A percentile compares a stretch with the other conserved stretches of the same genome.
Evolutionary conservation across 495 filamentous ascomycete species (phyloP).

Genomic region (Venustampulla echinocandica): DNA sequence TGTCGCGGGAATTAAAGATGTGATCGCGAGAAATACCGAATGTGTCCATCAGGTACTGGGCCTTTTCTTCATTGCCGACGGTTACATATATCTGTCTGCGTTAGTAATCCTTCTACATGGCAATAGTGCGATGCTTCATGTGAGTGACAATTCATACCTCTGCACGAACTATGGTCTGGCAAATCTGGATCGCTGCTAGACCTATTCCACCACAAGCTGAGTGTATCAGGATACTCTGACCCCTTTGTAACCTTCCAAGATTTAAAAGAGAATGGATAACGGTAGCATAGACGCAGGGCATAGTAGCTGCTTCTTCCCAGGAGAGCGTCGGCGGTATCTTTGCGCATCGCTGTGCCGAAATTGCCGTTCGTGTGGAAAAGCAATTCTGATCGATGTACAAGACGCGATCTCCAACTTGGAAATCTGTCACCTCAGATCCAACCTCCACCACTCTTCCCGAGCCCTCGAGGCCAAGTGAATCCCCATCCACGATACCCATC

Average conservation of each 20-base stretch:
- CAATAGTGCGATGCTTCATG: not conserved
- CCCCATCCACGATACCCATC: slow-evolving; percentile 23
- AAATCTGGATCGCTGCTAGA: slow-evolving; percentile 49
- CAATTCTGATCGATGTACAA: slow-evolving; percentile 34
- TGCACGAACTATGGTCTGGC: slow-evolving; percentile 26
- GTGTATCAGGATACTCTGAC: slow-evolving; percentile 50
- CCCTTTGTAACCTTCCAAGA: slow-evolving; percentile 34
- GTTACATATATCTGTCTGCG: slow-evolving; percentile 21
- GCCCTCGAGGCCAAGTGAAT: slow-evolving; percentile 1
- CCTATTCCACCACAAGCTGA: slow-evolving; percentile 50
- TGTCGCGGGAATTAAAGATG: slow-evolving; percentile 40
- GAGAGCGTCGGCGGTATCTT: slow-evolving; percentile 40
- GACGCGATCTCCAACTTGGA: slow-evolving; percentile 46
- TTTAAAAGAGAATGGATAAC: slow-evolving; percentile 45
- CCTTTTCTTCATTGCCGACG: slow-evolving; percentile 39
- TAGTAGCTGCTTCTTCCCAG: slow-evolving; percentile 43
- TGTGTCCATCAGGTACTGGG: slow-evolving; percentile 33
- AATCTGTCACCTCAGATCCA: slow-evolving; percentile 34
- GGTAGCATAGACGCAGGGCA: slow-evolving; percentile 49
- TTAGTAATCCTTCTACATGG: not conserved
- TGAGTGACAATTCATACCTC: slow-evolving; percentile 23
- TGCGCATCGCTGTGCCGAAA: slow-evolving; percentile 28
- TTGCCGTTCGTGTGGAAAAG: slow-evolving; percentile 25
- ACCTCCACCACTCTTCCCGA: slow-evolving; percentile 39
- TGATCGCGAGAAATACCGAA: slow-evolving; percentile 39